Conservation (phyloP, 257 asterid species). For the Vinca minor region DNA sequence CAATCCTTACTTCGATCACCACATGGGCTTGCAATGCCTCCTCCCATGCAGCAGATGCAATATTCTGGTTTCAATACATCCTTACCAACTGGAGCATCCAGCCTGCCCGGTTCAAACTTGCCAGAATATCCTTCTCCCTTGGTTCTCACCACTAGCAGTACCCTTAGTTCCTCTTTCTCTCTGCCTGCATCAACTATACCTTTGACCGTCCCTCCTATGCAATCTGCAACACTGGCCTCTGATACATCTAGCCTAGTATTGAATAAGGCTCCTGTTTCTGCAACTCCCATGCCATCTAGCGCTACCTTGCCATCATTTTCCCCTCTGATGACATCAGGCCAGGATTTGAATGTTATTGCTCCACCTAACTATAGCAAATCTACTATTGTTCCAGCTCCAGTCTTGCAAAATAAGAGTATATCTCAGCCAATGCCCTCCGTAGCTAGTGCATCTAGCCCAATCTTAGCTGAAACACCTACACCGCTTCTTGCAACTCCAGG, state of each 20-base stretch:
- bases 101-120: slow-evolving; percentile 41
- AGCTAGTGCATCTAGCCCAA: slow-evolving; percentile 36
- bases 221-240: slow-evolving; percentile 37
- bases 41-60: slow-evolving; percentile 77
- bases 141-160: slow-evolving; percentile 35
- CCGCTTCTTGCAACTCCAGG: slow-evolving; percentile 80
- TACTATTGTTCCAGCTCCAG: slow-evolving; percentile 27
- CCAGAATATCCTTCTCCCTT: slow-evolving; percentile 47
- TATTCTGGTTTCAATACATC: slow-evolving; percentile 58
- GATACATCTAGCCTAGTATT: slow-evolving; percentile 36
- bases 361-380: slow-evolving; percentile 41
- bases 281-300: slow-evolving; percentile 28
- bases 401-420: slow-evolving; percentile 31
- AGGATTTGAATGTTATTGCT: slow-evolving; percentile 32
- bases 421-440: slow-evolving; percentile 37
- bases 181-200: slow-evolving; percentile 47
- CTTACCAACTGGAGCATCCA: slow-evolving; percentile 37
- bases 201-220: slow-evolving; percentile 41
- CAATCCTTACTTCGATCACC: slow-evolving; percentile 84
- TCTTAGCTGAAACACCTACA: slow-evolving; percentile 38
- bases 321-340: slow-evolving; percentile 32
- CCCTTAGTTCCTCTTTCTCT: slow-evolving; percentile 37
- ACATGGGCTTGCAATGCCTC: slow-evolving; percentile 60
- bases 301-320: slow-evolving; percentile 38
- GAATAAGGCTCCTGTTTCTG: slow-evolving; percentile 45